A percentile compares a stretch with the other conserved stretches of the same genome.
Conservation (phyloP, 257 asterid genomes). For the Phtheirospermum japonicum region DNA sequence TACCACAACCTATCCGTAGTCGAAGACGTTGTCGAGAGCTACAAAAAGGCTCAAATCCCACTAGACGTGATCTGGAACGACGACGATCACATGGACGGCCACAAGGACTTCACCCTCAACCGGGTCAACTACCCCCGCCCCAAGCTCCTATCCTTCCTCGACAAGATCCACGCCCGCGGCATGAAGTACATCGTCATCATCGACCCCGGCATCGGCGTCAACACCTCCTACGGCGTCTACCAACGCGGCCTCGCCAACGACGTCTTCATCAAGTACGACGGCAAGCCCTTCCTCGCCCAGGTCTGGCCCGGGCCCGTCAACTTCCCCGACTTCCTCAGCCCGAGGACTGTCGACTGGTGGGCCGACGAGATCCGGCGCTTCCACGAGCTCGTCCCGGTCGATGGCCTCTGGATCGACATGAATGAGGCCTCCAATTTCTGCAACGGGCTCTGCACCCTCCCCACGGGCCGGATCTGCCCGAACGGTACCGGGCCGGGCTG, state of each 20-base stretch:
- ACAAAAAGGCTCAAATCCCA: conserved; percentile 74
- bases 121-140: conserved; percentile 77
- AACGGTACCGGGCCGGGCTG: conserved; percentile 89
- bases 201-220: conserved; percentile 90
- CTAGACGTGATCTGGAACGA: conserved; percentile 97
- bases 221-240: conserved; percentile 67
- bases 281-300: conserved; percentile 75
- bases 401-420: conserved; percentile 97
- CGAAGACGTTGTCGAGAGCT: conserved; percentile 83
- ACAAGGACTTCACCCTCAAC: conserved; percentile 88
- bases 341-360: conserved; percentile 88
- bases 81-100: conserved; percentile 96
- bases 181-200: conserved; percentile 85
- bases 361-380: conserved; percentile 72
- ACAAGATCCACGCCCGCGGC: conserved; percentile 75
- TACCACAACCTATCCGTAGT: conserved; percentile 86
- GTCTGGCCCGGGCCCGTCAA: conserved; percentile 98
- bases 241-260: conserved; percentile 69
- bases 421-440: conserved; percentile 91
- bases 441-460: conserved; percentile 72
- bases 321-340: conserved; percentile 93
- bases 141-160: conserved; percentile 67
- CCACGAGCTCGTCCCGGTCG: conserved; percentile 83
- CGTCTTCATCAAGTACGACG: conserved; percentile 79
- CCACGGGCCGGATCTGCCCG: conserved; percentile 61